Base-by-base conservation (phyloP, 495 filamentous ascomycete genomes). In the Xylaria acuta region DNA sequence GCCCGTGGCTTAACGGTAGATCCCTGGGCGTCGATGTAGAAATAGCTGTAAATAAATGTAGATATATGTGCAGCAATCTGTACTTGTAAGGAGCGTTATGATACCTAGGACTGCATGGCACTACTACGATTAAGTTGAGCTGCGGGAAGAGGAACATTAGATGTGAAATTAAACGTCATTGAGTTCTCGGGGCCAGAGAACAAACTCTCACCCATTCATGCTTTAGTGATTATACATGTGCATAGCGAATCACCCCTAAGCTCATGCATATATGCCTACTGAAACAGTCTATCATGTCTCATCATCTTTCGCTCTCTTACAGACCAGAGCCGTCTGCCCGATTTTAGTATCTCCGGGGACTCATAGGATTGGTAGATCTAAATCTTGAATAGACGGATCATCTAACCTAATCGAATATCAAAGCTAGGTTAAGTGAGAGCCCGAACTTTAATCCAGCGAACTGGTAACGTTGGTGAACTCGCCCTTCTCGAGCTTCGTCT, bases 401-500 rank as follows among this genome's bases (percentile, higher is more conserved):
- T 38, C 18, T 66, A 30, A 20, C 58, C 34, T 60, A 60, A 40
- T 30, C 14, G 34, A 27, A 56, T 22, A 18, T 8, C 36, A 32
- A 67, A 4, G 20, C 1, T 27, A 43, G 12, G n/a, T 38, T 36
- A 8, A 67, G 30, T 43, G 32, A 40, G 38, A 5, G 36, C 25
- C 64, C 27, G 32, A 67, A 64, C 30, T 72, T 72, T 85, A 86
- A 22, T 83, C 86, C 67, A 98, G 84, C 77, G 92, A 88, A 75
- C 92, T 91, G 34, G 94, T 97, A 69, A 99, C 96, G 83, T 98
- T 98, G 71, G 93, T 95, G 83, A 99, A 99, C 85, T 99, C 96
- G 78, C 94, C 94, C 87, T 95, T 96, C 82, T 97, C 92, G 77
- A 98, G 83, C 91, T 98, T 99, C 53, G 93, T 97, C 89, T 97